phyloP scores from a whole-genome alignment of 768 basidiomycete genomes.

The Hypholoma sublateritium region DNA sequence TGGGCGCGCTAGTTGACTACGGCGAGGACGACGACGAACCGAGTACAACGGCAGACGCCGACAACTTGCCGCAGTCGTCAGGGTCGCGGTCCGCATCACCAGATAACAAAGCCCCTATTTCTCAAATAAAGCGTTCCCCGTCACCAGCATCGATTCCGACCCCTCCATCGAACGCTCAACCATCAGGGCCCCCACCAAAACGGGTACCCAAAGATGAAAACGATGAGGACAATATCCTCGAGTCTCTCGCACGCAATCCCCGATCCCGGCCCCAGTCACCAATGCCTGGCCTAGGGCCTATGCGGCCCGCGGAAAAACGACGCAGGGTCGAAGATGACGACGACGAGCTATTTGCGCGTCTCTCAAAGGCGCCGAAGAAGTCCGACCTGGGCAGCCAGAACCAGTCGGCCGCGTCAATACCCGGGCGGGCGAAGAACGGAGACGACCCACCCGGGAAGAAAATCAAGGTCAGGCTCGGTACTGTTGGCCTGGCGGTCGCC shows the following conservation, averaged over 20 bases:
- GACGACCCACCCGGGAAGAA: conserved; percentile 64
- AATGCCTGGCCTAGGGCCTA: conserved; percentile 38
- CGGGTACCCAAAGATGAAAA: conserved; percentile 40
- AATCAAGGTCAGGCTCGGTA: conserved; percentile 71
- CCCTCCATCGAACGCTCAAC: conserved; percentile 25
- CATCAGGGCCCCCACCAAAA: conserved; percentile 43
- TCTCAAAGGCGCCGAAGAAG: conserved; percentile 61
- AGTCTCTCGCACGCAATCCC: conserved; percentile 44
- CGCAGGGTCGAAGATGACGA: conserved; percentile 74
- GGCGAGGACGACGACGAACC: conserved; percentile 69
- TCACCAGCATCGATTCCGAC: conserved; percentile 28
- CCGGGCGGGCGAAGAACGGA: conserved; percentile 39
- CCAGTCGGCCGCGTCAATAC: conserved; percentile 24
- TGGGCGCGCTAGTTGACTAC: conserved; percentile 74
- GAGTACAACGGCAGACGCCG: conserved; percentile 6
- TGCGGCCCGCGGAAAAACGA: conserved; percentile 69
- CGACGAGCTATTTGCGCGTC: conserved; percentile 60
- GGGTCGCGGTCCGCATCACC: conserved; percentile 14
- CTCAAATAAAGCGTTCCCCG: conserved; percentile 9
- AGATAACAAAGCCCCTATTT: conserved; percentile 4
- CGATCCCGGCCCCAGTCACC: conserved; percentile 40
- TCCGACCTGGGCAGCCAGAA: conserved; percentile 49
- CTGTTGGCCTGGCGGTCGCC: conserved; percentile 40
- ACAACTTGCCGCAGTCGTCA: conserved; percentile 4
- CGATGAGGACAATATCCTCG: conserved; percentile 60